Evolutionary conservation across 768 basidiomycete genomes (phyloP), one percentile per base, ranked within the genome.

Genomic region (Leccinum barrowsii): DNA sequence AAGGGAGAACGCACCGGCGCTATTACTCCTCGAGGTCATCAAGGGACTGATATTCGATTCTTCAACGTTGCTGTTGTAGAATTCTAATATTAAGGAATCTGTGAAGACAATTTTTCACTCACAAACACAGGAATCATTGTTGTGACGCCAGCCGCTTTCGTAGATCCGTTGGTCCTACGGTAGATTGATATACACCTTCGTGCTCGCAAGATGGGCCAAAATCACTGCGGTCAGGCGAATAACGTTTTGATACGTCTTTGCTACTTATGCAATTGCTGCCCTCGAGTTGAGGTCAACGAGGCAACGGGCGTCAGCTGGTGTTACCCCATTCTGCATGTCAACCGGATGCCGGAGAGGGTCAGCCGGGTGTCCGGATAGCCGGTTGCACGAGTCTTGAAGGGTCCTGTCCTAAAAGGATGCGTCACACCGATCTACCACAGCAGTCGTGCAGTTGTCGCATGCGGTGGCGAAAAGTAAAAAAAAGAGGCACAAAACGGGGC

Each of bases 21-120:
- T n/a, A n/a, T n/a, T n/a, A 19, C 40, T 6, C 40, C 40, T 42
- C 40, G 40, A 42, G 40, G 17, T 40, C 50, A 59, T 67, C 59
- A 50, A 53, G 58, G 61, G 56, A 50, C 42, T 44, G 50, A 50
- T 22, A 22, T 17, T 30, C 37, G 13, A 34, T 24, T 24, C 3
- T 15, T 21, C 44, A 32, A 34, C 49, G 26, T 46, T 49, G 57
- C 12, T 3, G 1, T 24, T 5, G 28, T 24, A 2, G 53, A 10
- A 17, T 24, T 26, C 32, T 34, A 5, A 32, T 32, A 32, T 22
- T n/a, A 5, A 32, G 32, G 21, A 22, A 24, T 17, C 48, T 49
- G 24, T 7, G 19, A 47, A 21, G 46, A 47, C 21, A 28, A 26
- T 4, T 3, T 49, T n/a, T 21, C 11, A 12, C n/a, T 40, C 15